Base-by-base conservation (phyloP, 2,329 filamentous ascomycete species). In the Thielaviopsis ethacetica region DNA sequence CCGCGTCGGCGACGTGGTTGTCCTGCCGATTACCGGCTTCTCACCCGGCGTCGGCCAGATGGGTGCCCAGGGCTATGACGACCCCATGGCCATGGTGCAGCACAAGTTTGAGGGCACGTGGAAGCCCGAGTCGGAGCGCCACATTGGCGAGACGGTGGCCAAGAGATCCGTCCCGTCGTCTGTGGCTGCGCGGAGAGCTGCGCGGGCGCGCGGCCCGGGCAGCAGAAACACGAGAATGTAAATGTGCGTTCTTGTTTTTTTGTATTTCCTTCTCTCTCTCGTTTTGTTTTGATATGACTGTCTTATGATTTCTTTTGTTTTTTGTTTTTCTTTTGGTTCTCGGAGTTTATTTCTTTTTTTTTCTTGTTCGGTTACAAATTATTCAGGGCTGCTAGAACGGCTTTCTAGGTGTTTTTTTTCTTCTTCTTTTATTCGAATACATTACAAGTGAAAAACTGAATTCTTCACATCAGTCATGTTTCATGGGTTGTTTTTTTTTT, bases 61-160 rank as follows among this genome's bases (percentile, higher is more conserved):
- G 90, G 88, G 87, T 13, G 87, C 93, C 53, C 84, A 85, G 66
- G 90, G 94, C 63, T 79, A 84, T 50, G 89, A 96, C 65, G 86
- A 97, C 68, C 89, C 90, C 1, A 91, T 95, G 88, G 93, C 93
- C 1, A 97, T 95, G 75, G 93, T 98, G 62, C 91, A 93, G 73
- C 93, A 98, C 73, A 84, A 90, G 59, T 98, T 98, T 70, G 88
- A 95, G 76, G 93, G 91, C 94, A 84, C 83, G 3, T 89, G 85
- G 85, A 89, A 89, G 69, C 84, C 85, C 24, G 84, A 87, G 67
- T 78, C 71, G 64, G 80, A 86, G 67, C 78, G 85, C 63, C 83
- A 87, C 65, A 86, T 88, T 65, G 84, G 84, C 65, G 75, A 77
- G 63, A 63, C 38, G 38, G 13, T 34, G 26, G 17, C 54, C 13